Percentiles rank a stretch among this genome's conserved stretches.
Conservation (phyloP, 208 protist genomes). For the Trypanosoma congolense region DNA sequence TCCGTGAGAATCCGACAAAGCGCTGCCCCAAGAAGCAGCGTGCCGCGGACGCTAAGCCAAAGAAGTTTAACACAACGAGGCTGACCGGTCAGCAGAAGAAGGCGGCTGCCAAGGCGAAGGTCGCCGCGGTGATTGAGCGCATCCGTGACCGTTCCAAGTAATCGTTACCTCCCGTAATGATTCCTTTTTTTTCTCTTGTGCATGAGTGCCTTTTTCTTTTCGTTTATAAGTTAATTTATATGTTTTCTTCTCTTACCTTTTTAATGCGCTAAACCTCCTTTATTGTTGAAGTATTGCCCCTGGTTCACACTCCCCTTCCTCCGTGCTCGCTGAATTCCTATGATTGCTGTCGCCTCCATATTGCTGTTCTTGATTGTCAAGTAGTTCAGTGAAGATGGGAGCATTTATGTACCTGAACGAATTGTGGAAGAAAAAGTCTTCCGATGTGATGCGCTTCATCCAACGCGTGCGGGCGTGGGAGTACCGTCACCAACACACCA, state of each 20-base stretch:
- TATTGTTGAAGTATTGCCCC: no score
- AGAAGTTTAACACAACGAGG: conserved; percentile 54
- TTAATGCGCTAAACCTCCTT: no score
- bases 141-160: conserved; percentile 28
- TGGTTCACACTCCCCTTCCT: no score
- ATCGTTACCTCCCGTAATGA: background rate
- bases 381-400: conserved; percentile 83
- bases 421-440: conserved; percentile 99
- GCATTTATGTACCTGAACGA: conserved; percentile 99
- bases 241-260: background rate
- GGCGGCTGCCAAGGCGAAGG: conserved; percentile 61
- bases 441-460: conserved; percentile 99
- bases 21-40: conserved; percentile 53
- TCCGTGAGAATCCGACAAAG: conserved; percentile 91
- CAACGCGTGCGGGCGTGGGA: conserved; percentile 98
- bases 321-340: no score
- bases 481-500: conserved; percentile 95
- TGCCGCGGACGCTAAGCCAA: conserved; percentile 28
- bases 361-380: no score
- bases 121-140: conserved; percentile 50
- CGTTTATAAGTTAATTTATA: background rate
- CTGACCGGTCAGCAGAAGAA: conserved; percentile 45
- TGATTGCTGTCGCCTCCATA: no score
- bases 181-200: background rate
- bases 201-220: background rate